phyloP scores from a whole-genome alignment of 129 eudicot genomes.

The Flaveria bidentis region DNA sequence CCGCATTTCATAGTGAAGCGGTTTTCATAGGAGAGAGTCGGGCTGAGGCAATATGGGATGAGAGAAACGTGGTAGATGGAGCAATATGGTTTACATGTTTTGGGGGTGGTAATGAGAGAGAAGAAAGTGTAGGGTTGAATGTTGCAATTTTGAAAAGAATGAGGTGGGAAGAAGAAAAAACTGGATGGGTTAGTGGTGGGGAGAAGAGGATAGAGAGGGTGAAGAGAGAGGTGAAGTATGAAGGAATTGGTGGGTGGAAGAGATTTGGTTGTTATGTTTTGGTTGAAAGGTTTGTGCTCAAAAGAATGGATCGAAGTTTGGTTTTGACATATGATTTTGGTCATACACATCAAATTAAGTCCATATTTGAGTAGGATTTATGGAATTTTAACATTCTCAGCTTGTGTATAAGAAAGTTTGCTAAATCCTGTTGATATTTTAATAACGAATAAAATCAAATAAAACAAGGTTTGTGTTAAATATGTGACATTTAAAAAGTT shows the following conservation, averaged over 20 bases:
- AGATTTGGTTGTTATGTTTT: constrained; percentile 62
- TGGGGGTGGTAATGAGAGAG: constrained; percentile 18
- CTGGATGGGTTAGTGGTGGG: constrained; percentile 64
- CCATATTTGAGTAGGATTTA: constrained; percentile 42
- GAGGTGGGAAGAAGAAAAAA: constrained; percentile 63
- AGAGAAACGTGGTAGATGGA: constrained; percentile 30
- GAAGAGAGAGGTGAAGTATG: constrained; percentile 41
- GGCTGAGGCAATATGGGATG: constrained; percentile 46
- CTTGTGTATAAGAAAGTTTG: too few species aligned
- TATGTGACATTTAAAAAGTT: too few species aligned
- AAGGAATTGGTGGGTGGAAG: constrained; percentile 47
- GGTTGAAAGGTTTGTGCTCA: constrained; percentile 78
- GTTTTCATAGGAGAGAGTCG: constrained; percentile 43
- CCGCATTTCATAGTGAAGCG: constrained; percentile 37
- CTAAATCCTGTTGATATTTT: too few species aligned
- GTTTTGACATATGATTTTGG: constrained; percentile 58
- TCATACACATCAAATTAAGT: constrained; percentile 47
- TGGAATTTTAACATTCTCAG: too few species aligned
- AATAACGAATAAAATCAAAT: too few species aligned
- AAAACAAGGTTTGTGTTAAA: too few species aligned
- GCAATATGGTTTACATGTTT: constrained; percentile 34
- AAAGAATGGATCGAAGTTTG: constrained; percentile 71
- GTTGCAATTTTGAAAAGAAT: constrained; percentile 44
- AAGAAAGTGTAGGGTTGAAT: constrained; percentile 53
- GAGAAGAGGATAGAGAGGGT: constrained; percentile 42